A percentile compares a stretch with the other conserved stretches of the same genome.
These are phyloP conservation scores for Ceratobasidium papillatum DNA, from an alignment of 1,284 basidiomycete genomes.

Conservation along the genomic window DNA sequence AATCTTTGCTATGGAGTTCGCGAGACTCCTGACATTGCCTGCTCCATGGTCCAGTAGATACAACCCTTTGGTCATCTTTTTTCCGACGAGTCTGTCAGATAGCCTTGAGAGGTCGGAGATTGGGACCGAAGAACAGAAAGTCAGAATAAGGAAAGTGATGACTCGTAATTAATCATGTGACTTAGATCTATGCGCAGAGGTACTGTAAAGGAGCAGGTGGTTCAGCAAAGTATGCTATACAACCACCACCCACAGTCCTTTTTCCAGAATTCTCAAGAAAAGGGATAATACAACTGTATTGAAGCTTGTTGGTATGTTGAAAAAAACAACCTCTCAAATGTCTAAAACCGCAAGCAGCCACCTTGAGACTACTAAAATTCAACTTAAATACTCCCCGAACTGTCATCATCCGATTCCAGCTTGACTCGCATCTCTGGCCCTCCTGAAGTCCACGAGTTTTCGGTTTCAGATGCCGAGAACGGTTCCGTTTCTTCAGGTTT, in stretches of 20 bases:
- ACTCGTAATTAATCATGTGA: constrained; percentile 22
- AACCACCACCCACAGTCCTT: no score
- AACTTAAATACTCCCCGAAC: constrained; percentile 6
- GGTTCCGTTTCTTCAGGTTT: constrained; percentile 1
- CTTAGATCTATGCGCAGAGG: constrained; percentile 2
- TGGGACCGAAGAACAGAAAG: neutral
- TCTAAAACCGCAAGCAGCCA: neutral
- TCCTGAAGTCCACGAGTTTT: constrained; percentile 28
- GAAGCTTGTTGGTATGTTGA: neutral
- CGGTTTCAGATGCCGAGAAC: constrained; percentile 27
- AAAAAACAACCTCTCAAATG: neutral
- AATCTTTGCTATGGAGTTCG: constrained; percentile 89
- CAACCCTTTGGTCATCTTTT: constrained; percentile 54
- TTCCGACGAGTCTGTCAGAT: neutral
- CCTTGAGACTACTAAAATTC: neutral
- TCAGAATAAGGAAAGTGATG: neutral
- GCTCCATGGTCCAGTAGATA: constrained; percentile 96
- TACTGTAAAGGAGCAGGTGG: neutral
- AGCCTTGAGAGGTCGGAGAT: neutral
- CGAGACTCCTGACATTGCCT: constrained; percentile 92
- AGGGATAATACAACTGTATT: no score
- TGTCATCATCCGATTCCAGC: constrained; percentile 24
- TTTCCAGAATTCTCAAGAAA: no score
- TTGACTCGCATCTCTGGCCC: constrained; percentile 8
- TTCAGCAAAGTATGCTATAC: no score